phyloP scores from a whole-genome alignment of 495 filamentous ascomycete species.

The Penicillium desertorum region DNA sequence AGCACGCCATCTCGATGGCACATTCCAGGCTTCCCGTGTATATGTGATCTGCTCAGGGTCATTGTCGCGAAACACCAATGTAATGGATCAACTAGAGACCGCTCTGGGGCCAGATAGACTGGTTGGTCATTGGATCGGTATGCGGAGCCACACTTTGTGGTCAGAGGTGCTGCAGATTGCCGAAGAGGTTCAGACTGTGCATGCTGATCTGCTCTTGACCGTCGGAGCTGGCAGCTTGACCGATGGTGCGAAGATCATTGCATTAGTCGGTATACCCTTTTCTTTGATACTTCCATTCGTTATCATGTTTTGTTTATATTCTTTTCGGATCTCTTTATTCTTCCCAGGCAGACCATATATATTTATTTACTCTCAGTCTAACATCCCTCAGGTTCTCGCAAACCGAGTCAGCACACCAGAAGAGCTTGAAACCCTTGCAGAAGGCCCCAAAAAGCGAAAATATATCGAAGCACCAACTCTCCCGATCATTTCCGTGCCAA shows the following conservation, averaged over 20 bases:
- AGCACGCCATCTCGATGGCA: conserved; percentile 48
- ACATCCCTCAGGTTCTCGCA: conserved; percentile 38
- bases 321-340: not conserved
- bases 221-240: conserved; percentile 62
- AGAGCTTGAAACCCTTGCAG: conserved; percentile 44
- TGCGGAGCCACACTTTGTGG: conserved; percentile 60
- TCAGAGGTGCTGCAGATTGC: conserved; percentile 58
- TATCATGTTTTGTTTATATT: not conserved
- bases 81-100: conserved; percentile 42
- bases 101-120: conserved; percentile 46
- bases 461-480: conserved; percentile 41
- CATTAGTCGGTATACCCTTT: conserved; percentile 40
- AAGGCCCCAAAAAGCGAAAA: conserved; percentile 33
- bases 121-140: conserved; percentile 55
- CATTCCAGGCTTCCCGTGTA: conserved; percentile 52
- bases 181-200: conserved; percentile 44
- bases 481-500: conserved; percentile 62
- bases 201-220: conserved; percentile 59
- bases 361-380: conserved; percentile 1
- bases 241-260: conserved; percentile 60
- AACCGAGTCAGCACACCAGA: conserved; percentile 47
- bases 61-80: conserved; percentile 54
- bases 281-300: not conserved
- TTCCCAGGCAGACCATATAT: not conserved
- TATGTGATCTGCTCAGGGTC: conserved; percentile 63